Evolutionary conservation across 2,329 filamentous ascomycete genomes (phyloP).

Genomic region (Magnaporthiopsis incrustans): DNA sequence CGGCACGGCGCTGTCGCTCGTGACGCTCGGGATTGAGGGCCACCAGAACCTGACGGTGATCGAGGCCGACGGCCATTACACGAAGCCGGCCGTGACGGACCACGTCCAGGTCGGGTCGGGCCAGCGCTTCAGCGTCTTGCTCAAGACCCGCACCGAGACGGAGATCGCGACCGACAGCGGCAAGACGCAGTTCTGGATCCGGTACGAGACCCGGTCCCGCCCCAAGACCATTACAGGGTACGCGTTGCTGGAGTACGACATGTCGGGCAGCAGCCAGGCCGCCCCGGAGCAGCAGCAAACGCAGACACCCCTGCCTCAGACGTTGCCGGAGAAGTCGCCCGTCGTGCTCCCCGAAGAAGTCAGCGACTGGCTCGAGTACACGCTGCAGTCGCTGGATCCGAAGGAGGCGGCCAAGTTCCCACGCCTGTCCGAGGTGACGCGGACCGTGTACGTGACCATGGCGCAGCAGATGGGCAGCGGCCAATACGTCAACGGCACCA

Average conservation of each 20-base stretch:
- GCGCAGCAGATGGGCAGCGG: conserved; percentile 29
- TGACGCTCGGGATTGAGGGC: conserved; percentile 44
- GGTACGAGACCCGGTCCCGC: conserved; percentile 40
- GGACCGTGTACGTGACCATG: conserved; percentile 35
- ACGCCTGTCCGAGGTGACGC: conserved; percentile 33
- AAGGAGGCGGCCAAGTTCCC: background rate
- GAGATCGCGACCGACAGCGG: conserved; percentile 29
- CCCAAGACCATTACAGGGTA: conserved; percentile 37
- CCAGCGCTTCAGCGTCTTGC: conserved; percentile 51
- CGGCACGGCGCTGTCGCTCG: conserved; percentile 22
- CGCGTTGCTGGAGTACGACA: conserved; percentile 37
- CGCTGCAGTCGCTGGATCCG: conserved; percentile 11
- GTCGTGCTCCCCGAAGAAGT: conserved; percentile 26
- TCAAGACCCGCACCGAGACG: conserved; percentile 40
- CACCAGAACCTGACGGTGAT: conserved; percentile 51
- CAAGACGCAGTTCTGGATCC: conserved; percentile 31
- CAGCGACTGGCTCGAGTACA: conserved; percentile 36
- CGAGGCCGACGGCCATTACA: conserved; percentile 50
- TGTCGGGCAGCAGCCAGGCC: background rate
- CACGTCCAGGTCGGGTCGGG: conserved; percentile 49
- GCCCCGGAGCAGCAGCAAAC: background rate
- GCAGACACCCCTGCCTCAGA: background rate
- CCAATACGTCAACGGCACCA: conserved; percentile 17
- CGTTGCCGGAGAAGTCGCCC: conserved; percentile 20
- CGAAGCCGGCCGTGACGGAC: conserved; percentile 34